Conservation (phyloP, 1,284 basidiomycete genomes). For the Violaceomyces palustris region DNA sequence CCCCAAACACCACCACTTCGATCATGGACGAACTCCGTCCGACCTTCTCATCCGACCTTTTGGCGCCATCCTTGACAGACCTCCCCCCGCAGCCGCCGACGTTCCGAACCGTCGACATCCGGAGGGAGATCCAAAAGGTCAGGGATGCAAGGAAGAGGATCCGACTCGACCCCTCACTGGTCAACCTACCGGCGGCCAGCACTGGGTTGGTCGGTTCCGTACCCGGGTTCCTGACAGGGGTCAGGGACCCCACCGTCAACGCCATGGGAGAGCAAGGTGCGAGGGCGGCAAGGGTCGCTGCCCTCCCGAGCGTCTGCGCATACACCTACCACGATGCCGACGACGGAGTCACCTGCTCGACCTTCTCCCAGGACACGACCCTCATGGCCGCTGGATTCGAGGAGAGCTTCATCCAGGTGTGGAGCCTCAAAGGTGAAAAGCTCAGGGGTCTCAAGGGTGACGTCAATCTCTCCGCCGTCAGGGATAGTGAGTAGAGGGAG, state of each 20-base stretch:
- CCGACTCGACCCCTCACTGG: conserved; percentile 33
- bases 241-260: conserved; percentile 32
- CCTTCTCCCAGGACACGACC: conserved; percentile 85
- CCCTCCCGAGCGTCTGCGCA: conserved; percentile 48
- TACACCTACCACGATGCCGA: conserved; percentile 52
- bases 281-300: conserved; percentile 34
- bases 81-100: conserved; percentile 68
- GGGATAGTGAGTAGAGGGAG: conserved; percentile 57
- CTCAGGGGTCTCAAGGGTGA: conserved; percentile 72
- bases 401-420: conserved; percentile 90
- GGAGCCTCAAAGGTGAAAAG: conserved; percentile 90
- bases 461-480: conserved; percentile 64
- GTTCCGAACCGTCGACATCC: conserved; percentile 82
- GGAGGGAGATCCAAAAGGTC: conserved; percentile 82
- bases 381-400: conserved; percentile 94
- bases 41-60: conserved; percentile 29
- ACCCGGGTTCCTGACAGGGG: conserved; percentile 19
- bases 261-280: conserved; percentile 35
- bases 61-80: conserved; percentile 66
- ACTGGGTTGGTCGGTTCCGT: neutral
- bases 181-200: conserved; percentile 4
- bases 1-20: too few species aligned
- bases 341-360: conserved; percentile 66
- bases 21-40: too few species aligned
- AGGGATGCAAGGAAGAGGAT: conserved; percentile 64